phyloP scores from a whole-genome alignment of 805 yeast species.

The Metschnikowia picachoensis region DNA sequence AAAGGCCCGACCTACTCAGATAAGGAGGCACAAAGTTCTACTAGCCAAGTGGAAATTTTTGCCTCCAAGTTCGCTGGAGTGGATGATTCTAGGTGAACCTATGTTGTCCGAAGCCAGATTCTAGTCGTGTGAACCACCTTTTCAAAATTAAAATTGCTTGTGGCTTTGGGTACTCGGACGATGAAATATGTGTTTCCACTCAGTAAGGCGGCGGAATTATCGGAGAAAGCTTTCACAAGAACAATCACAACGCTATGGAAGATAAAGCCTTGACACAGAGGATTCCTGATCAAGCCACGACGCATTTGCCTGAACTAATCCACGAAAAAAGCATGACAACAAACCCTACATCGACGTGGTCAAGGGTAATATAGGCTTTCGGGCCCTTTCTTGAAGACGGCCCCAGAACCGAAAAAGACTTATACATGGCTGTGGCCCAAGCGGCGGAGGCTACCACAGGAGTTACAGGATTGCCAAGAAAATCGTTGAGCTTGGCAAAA shows the following conservation, averaged over 20 bases:
- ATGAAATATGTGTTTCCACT: constrained; percentile 62
- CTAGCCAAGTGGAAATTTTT: constrained; percentile 56
- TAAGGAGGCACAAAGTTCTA: constrained; percentile 42
- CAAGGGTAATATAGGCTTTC: constrained; percentile 33
- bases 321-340: constrained; percentile 25
- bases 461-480: constrained; percentile 58
- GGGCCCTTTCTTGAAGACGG: constrained; percentile 40
- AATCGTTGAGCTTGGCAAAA: constrained; percentile 4
- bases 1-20: constrained; percentile 11
- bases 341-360: constrained; percentile 29
- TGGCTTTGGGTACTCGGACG: constrained; percentile 35
- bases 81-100: constrained; percentile 36
- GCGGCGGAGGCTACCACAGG: constrained; percentile 43
- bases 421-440: constrained; percentile 65
- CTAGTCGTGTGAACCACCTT: constrained; percentile 46
- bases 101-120: constrained; percentile 60
- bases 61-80: constrained; percentile 45
- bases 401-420: constrained; percentile 37
- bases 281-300: constrained; percentile 42
- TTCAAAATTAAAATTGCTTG: constrained; percentile 29
- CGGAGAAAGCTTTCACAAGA: constrained; percentile 46
- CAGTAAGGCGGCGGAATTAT: constrained; percentile 58
- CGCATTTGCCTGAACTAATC: constrained; percentile 37
- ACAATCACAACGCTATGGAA: constrained; percentile 12
- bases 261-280: constrained; percentile 47